Evolutionary conservation across 1,284 basidiomycete genomes (phyloP), one percentile per base, ranked within the genome.

Genomic region (Boletus calvinii): DNA sequence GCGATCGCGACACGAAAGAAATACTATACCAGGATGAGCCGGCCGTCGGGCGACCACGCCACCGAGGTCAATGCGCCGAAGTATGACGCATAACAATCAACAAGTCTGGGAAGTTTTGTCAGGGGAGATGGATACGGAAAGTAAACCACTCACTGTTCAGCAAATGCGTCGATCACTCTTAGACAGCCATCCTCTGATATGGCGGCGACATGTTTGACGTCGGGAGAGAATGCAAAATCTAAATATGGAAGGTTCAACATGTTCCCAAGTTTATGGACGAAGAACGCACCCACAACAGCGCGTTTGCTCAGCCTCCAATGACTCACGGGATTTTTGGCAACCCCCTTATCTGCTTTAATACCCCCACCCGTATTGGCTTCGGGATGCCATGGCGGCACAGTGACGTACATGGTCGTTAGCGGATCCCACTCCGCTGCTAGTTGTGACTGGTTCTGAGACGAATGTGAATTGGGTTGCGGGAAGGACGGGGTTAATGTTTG

Each of bases 1-100:
- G 36, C 2, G 12, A 46, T 39, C 20, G 5, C 35, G 26, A 52
- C 46, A 48, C 7, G 6, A 42, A 49, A 6, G 32, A 32, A 26
- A 29, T n/a, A 22, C 67, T 77, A 51, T 67, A 92, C 92, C 50
- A 97, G 72, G 31, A 98, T 86, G 64, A 97, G 95, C 37, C 93
- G 84, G 18, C 92, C 92, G 69, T 98, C 95, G 1, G 94, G 94
- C 9, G 93, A 95, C 94, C 95, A 98, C 0, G 90, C 85, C 1
- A 96, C 83, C 61, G 89, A 94, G 8, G 85, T 93, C 29, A 99
- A 69, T 1, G 90, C 81, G 13, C 94, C 94, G 65, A 96, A 98
- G 70, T 98, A 98, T 8, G 92, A 90, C 3, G 90, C 84, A 64
- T 92, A 97, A 56, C 90, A 92, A 65, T 97, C 93, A 29, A 92